Conservation (phyloP, 495 filamentous ascomycete species). For the Xylaria bambusicola region DNA sequence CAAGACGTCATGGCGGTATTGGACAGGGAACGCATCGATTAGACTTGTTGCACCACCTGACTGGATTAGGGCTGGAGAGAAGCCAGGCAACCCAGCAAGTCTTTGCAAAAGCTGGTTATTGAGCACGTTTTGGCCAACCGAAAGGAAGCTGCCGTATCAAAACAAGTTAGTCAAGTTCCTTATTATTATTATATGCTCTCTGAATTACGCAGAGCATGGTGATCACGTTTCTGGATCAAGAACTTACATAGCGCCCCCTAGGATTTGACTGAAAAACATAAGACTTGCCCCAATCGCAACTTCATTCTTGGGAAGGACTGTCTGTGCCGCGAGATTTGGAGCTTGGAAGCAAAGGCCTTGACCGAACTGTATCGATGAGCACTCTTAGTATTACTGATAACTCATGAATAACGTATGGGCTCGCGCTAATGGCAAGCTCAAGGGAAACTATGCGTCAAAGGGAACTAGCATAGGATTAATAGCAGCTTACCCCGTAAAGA, state of each 20-base stretch:
- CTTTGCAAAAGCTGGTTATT: conserved; percentile 53
- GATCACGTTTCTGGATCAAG: too few species aligned
- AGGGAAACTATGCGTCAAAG: too few species aligned
- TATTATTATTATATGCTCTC: too few species aligned
- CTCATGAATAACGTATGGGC: too few species aligned
- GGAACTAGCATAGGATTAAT: too few species aligned
- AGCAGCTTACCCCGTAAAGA: conserved; percentile 52
- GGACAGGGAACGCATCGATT: conserved; percentile 47
- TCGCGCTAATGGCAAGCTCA: too few species aligned
- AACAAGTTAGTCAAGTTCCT: too few species aligned
- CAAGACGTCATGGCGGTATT: conserved; percentile 53
- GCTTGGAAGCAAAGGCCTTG: conserved; percentile 42
- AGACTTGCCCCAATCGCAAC: conserved; percentile 62
- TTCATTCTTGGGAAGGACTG: conserved; percentile 52
- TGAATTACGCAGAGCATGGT: too few species aligned
- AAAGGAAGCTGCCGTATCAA: too few species aligned
- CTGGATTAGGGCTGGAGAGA: conserved; percentile 52
- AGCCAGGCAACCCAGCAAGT: conserved; percentile 45
- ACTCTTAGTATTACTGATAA: conserved; percentile 18
- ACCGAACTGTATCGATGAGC: conserved; percentile 30
- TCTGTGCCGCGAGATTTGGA: conserved; percentile 46
- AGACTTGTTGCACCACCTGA: conserved; percentile 66
- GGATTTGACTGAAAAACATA: conserved; percentile 62
- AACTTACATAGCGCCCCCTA: conserved; percentile 68
- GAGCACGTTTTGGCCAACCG: conserved; percentile 63